Evolutionary conservation across 768 basidiomycete species (phyloP).

Genomic region (Fistulinella prunicolor): DNA sequence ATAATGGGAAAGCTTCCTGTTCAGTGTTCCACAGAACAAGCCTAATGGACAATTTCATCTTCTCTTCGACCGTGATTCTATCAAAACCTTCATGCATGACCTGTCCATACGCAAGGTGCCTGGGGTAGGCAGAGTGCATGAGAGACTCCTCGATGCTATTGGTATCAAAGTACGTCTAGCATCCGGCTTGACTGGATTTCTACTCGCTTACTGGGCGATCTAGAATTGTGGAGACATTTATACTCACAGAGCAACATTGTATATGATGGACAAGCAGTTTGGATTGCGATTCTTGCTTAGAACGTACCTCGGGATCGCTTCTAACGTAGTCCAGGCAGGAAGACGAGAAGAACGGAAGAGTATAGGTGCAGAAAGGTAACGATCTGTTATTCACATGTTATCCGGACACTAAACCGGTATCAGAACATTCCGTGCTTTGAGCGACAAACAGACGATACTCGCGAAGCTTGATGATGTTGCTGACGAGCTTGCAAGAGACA

Average conservation of each 20-base stretch:
- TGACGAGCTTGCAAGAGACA: conserved; percentile 75
- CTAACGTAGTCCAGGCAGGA: conserved; percentile 74
- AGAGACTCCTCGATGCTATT: conserved; percentile 80
- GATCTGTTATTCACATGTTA: neutral
- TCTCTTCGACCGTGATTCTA: conserved; percentile 56
- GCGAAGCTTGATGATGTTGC: conserved; percentile 80
- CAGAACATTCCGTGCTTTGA: conserved; percentile 76
- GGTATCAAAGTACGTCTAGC: conserved; percentile 64
- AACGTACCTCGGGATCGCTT: conserved; percentile 83
- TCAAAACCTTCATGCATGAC: conserved; percentile 74
- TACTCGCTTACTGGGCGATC: neutral
- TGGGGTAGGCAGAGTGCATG: conserved; percentile 88
- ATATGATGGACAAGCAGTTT: conserved; percentile 86
- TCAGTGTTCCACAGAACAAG: conserved; percentile 61
- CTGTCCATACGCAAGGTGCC: conserved; percentile 86
- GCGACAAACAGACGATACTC: conserved; percentile 63
- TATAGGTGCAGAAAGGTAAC: conserved; percentile 85
- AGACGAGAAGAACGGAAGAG: conserved; percentile 85
- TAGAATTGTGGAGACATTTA: conserved; percentile 92
- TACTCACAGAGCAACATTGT: conserved; percentile 65
- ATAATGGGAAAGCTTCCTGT: neutral
- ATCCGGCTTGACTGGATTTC: neutral
- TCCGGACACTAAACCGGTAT: neutral
- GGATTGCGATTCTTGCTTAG: conserved; percentile 72
- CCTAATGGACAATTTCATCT: conserved; percentile 90